phyloP scores from a whole-genome alignment of 2,329 filamentous ascomycete genomes.

The Chaetomiaceae sp. region DNA sequence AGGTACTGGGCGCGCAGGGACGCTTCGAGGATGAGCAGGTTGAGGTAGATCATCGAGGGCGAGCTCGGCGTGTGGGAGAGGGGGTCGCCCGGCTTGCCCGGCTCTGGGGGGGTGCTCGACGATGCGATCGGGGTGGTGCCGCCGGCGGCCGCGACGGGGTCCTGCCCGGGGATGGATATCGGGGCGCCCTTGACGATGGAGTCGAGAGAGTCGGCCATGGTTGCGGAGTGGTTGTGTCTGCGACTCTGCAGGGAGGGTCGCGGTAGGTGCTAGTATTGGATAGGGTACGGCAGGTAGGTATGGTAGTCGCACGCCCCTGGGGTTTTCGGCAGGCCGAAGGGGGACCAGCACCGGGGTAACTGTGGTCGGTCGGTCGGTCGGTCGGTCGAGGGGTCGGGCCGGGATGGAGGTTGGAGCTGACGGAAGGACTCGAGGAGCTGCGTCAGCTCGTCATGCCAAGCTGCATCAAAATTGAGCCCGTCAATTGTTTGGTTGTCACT shows the following conservation, averaged over 20 bases:
- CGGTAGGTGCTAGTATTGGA: too few relatives aligned
- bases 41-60: conserved; percentile 95
- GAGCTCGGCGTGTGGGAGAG: conserved; percentile 80
- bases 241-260: too few relatives aligned
- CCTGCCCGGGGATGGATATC: conserved; percentile 48
- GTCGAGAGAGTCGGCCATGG: conserved; percentile 68
- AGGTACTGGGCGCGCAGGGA: conserved; percentile 91
- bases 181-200: conserved; percentile 90
- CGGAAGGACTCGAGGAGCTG: background rate
- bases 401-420: background rate
- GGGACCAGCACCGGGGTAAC: background rate
- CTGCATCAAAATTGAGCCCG: background rate
- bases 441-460: conserved; percentile 6
- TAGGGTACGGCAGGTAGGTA: too few relatives aligned
- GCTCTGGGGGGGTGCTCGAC: conserved; percentile 27
- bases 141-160: conserved; percentile 41
- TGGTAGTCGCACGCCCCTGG: too few relatives aligned
- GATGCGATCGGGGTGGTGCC: conserved; percentile 42
- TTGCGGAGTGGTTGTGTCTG: too few relatives aligned
- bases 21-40: conserved; percentile 92
- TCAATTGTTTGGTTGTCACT: background rate
- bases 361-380: background rate
- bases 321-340: too few relatives aligned
- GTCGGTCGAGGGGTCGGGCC: background rate
- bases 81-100: conserved; percentile 57